Evolutionary conservation across 2,329 filamentous ascomycete species (phyloP), one percentile per base, ranked within the genome.

Genomic region (Keithomyces neogunnii): DNA sequence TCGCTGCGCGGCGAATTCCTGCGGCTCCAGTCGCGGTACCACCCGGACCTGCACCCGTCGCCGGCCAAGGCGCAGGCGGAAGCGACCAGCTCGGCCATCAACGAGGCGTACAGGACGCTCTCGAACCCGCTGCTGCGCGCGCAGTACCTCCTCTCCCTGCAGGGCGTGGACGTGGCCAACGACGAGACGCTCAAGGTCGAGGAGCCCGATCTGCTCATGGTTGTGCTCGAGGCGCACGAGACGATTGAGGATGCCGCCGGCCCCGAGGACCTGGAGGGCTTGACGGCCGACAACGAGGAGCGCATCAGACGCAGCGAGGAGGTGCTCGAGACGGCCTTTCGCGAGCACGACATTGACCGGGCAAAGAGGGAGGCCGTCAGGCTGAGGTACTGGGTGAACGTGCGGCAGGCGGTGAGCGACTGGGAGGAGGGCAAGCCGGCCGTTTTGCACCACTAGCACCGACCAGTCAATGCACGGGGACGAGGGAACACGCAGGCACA

Each of bases 21-120:
- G 11, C 80, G 82, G 54, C 79, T 96, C 1, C 93, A 99, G 70
- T 80, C 84, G 19, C 76, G 78, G 43, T 80, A 86, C 9, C 88
- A 93, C 67, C 88, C 88, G 1, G 88, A 93, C 66, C 73, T 85
- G 54, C 74, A 78, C 64, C 73, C 80, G 59, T 56, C 76, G 58
- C 40, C 74, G 66, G 62, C 75, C 67, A 75, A 85, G 70, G 59
- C 71, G 60, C 62, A 78, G 46, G 89, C 90, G 26, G 88, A 95
- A 67, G 86, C 83, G 0, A 74, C 84, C n/a, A 93, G 87, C 8
- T 81, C 89, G 6, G 78, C 81, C 30, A 91, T 97, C 67, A 97
- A 97, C 74, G 85, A 90, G 58, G 93, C 93, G 1, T 97, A 95
- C 76, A 85, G 82, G 62, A 96, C 91, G 3, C 79, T 99, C 1